Evolutionary conservation across 257 asterid species (phyloP).

Genomic region (Asclepias syriaca): DNA sequence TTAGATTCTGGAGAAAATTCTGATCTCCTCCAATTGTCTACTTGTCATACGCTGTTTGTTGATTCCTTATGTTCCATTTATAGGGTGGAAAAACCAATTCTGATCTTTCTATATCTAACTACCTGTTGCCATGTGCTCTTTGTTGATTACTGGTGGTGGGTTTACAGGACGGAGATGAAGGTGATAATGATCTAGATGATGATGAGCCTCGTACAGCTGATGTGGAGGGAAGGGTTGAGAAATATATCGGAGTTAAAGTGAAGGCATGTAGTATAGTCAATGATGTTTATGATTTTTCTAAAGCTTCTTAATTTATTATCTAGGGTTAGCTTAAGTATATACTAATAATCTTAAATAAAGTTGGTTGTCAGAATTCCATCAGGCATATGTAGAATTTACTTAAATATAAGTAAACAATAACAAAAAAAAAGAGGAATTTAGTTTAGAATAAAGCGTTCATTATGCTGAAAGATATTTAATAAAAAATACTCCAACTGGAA

Average conservation of each 20-base stretch:
- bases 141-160: neutral
- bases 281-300: neutral
- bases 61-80: no score
- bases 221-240: conserved; percentile 87
- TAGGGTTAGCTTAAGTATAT: neutral
- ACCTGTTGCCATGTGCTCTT: neutral
- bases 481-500: neutral
- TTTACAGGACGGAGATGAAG: conserved; percentile 71
- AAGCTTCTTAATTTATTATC: neutral
- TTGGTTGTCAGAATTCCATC: neutral
- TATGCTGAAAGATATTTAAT: conserved; percentile 4
- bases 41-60: no score
- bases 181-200: conserved; percentile 73
- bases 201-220: conserved; percentile 74
- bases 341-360: neutral
- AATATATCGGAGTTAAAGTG: conserved; percentile 96
- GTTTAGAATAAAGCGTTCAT: neutral
- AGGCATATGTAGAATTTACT: neutral
- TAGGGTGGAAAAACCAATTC: neutral
- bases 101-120: neutral
- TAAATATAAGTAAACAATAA: neutral
- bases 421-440: neutral
- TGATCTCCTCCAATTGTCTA: no score
- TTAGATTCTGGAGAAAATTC: no score
- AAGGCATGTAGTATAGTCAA: conserved; percentile 43